Evolutionary conservation across 1,139 yeast genomes (phyloP).

Genomic region (Yamadazyma triangularis): DNA sequence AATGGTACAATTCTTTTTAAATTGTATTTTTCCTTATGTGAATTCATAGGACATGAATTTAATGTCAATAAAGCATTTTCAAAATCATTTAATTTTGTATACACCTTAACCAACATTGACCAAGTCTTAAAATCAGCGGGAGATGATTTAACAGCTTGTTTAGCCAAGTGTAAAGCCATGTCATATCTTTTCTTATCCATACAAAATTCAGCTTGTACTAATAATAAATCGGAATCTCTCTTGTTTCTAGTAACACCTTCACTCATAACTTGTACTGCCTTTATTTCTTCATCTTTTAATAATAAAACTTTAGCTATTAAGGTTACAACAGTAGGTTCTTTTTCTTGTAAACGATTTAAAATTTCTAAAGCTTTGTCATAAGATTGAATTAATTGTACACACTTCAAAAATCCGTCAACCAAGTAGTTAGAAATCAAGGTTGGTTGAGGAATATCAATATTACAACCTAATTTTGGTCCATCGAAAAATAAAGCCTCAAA

Average conservation of each 20-base stretch:
- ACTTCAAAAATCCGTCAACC: conserved; percentile 67
- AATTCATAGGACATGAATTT: conserved; percentile 91
- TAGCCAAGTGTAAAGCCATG: conserved; percentile 70
- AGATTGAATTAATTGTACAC: conserved; percentile 62
- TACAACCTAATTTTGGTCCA: conserved; percentile 64
- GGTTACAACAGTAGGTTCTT: conserved; percentile 51
- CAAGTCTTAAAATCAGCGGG: conserved; percentile 86
- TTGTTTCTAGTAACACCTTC: conserved; percentile 54
- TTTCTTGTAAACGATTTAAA: conserved; percentile 38
- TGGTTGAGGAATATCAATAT: conserved; percentile 67
- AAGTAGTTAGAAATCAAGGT: conserved; percentile 66
- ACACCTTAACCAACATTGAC: conserved; percentile 70
- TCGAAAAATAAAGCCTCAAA: conserved; percentile 62
- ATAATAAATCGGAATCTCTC: conserved; percentile 56
- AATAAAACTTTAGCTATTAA: conserved; percentile 52
- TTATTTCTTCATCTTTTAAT: conserved; percentile 67
- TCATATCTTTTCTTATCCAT: conserved; percentile 61
- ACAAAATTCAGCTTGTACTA: conserved; percentile 71
- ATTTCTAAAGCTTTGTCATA: conserved; percentile 55
- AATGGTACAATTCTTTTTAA: conserved; percentile 59
- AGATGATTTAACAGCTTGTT: conserved; percentile 69
- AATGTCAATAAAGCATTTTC: conserved; percentile 75
- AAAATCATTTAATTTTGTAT: conserved; percentile 66
- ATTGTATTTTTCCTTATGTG: conserved; percentile 57
- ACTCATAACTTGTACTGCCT: conserved; percentile 66